Evolutionary conservation across 306 rosid species (phyloP).

Genomic region (Dalbergia cultrata): DNA sequence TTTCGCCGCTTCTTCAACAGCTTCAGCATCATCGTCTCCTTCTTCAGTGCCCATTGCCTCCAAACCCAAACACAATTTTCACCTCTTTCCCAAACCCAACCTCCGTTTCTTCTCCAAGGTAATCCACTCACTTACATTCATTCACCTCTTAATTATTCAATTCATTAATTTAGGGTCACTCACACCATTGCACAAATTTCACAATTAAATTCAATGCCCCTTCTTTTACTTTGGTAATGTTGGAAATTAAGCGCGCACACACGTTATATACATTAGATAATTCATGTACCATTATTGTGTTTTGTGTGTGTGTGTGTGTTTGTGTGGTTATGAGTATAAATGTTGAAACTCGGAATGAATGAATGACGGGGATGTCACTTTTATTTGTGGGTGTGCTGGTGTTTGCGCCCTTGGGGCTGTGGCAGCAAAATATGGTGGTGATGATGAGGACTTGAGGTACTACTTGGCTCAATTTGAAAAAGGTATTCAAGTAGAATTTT

Average conservation of each 20-base stretch:
- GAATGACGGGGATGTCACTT: conserved; percentile 67
- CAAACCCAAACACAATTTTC: conserved; percentile 51
- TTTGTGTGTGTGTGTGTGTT: too few species aligned
- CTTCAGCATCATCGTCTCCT: conserved; percentile 54
- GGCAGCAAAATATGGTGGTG: conserved; percentile 62
- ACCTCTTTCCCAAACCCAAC: conserved; percentile 58
- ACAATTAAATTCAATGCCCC: too few species aligned
- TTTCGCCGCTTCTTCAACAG: conserved; percentile 43
- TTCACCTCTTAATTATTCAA: too few species aligned
- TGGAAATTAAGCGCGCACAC: background rate
- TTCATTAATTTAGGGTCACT: too few species aligned
- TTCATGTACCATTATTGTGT: background rate
- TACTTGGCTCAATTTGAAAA: conserved; percentile 64
- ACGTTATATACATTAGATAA: background rate
- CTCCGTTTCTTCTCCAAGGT: conserved; percentile 68
- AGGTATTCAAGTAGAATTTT: conserved; percentile 53
- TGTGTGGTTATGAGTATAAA: background rate
- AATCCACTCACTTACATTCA: background rate
- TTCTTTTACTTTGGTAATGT: background rate
- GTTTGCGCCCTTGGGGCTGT: conserved; percentile 85
- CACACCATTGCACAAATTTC: too few species aligned
- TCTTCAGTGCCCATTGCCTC: background rate
- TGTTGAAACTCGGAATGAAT: conserved; percentile 33
- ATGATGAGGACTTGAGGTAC: conserved; percentile 56
- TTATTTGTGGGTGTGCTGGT: conserved; percentile 82